Evolutionary conservation across 2,329 filamentous ascomycete species (phyloP), one percentile per base, ranked within the genome.

Genomic region (Davidsoniella virescens): DNA sequence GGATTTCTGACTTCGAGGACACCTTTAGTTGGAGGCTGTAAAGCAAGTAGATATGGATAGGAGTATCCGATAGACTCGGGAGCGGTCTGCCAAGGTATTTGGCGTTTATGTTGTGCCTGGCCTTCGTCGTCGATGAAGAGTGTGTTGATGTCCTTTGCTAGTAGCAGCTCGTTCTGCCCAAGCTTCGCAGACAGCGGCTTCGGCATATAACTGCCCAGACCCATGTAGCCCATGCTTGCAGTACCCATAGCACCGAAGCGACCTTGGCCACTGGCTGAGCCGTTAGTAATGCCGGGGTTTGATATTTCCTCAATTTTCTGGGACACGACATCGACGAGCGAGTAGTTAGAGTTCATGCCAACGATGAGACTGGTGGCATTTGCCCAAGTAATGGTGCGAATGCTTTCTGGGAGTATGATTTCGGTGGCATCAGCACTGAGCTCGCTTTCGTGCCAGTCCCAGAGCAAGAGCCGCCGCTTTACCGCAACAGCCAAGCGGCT

Each of bases 131-230:
- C 82, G 56, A 94, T 84, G 62, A 98, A 98, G 48, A 95, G 69
- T 1, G 88, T 94, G 62, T 95, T 94, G 59, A 95, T 87, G 58
- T 98, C 92, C 63, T 94, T 94, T n/a, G 90, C 87, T n/a, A 98
- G 72, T 52, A 98, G 67, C 62, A 96, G 77, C 65, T 95, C 78
- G 4, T 85, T 84, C 55, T 93, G 84, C 2, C 78, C 76, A 10
- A 98, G 71, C 57, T 82, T 82, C 5, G 88, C 82, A 5, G 86
- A 86, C 58, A 98, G 72, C 5, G 92, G 93, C 60, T 86, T 93
- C 1, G 92, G 90, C 51, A 90, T 86, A 69, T 87, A 92, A 40
- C 86, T 84, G 46, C 86, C 87, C 61, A 96, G 80, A 1, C 90
- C 90, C 76, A 96, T 94, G 61, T 96, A 96, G 42, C 88, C 87